These are phyloP conservation scores for Globisporangium cederbergense DNA, from an alignment of 352 stramenopile species.

Conservation along the genomic window DNA sequence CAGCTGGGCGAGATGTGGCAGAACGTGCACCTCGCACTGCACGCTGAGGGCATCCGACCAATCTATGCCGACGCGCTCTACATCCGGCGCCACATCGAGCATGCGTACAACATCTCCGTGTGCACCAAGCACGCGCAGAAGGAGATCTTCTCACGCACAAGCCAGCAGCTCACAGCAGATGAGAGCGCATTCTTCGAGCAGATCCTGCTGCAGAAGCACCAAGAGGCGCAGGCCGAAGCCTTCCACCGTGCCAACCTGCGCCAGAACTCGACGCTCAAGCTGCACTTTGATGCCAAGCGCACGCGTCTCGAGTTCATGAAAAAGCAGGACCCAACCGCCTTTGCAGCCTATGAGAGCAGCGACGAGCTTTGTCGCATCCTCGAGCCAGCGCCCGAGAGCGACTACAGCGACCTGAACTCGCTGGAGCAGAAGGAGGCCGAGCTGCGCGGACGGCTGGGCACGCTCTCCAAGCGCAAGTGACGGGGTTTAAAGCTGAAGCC, in stretches of 20 bases:
- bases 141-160: slow-evolving; percentile 36
- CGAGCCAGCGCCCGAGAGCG: slow-evolving; percentile 45
- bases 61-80: slow-evolving; percentile 78
- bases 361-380: slow-evolving; percentile 38
- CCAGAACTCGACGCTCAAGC: slow-evolving; percentile 73
- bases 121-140: slow-evolving; percentile 61
- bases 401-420: slow-evolving; percentile 43
- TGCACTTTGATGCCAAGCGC: slow-evolving; percentile 73
- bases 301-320: slow-evolving; percentile 69
- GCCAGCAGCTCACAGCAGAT: slow-evolving; percentile 11
- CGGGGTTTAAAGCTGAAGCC: neutral
- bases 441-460: slow-evolving; percentile 50
- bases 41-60: slow-evolving; percentile 58
- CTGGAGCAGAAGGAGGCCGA: slow-evolving; percentile 53
- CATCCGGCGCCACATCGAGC: slow-evolving; percentile 68
- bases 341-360: slow-evolving; percentile 40
- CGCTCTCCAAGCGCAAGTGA: slow-evolving; percentile 28
- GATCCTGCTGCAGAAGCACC: slow-evolving; percentile 62
- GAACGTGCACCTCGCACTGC: slow-evolving; percentile 53
- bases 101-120: slow-evolving; percentile 64
- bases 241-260: slow-evolving; percentile 48
- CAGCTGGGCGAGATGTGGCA: slow-evolving; percentile 73
- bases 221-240: slow-evolving; percentile 57
- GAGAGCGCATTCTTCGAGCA: slow-evolving; percentile 50
- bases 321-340: slow-evolving; percentile 51